Base-by-base conservation (phyloP, 345 rosid species). In the Acer campestre region DNA sequence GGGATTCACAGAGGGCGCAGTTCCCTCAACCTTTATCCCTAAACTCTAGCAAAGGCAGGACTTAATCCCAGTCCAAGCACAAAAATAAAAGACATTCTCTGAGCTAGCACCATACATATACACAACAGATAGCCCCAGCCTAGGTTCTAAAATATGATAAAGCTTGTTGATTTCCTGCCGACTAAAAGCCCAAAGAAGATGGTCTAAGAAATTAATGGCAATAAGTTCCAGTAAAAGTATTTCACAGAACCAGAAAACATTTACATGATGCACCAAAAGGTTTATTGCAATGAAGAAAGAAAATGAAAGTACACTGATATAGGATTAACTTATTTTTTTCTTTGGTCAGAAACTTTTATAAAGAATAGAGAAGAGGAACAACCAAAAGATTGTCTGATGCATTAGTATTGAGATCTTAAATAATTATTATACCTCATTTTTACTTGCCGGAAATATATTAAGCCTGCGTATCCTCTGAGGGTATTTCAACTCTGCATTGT, bases 401-500 rank as follows among this genome's bases (percentile, higher is more conserved):
- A 61, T 58, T 40, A 78, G 61, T n/a, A 72, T 2, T 31, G 49
- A 63, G 25, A 71, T 18, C 5, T 14, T 49, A 69, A 49, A 73
- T 70, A 42, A 31, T 23, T 46, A 77, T 51, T 80, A 22, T 59
- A 91, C 98, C 98, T 94, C 99, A 56, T 73, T 84, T 90, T 92
- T 96, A 82, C 85, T 85, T 17, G 93, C 83, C 20, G 98, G 93
- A 79, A 92, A 97, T 77, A 97, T 91, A 87, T 94, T 89, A 75
- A 97, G 92, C 82, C 98, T 93, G 74, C 90, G 88, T 20, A 90
- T 90, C 84, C 99, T 90, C 84, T 92, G 95, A 70, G 98, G 97
- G 84, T 94, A 97, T 83, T 83, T 93, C 74, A 89, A 76, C 78
- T 90, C 92, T 53, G 99, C 97, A 67, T 87, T 84, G 70, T 94